A percentile compares a stretch with the other conserved stretches of the same genome.
phyloP scores from a whole-genome alignment of 106 monocot species.

The Dendrobium nobile region DNA sequence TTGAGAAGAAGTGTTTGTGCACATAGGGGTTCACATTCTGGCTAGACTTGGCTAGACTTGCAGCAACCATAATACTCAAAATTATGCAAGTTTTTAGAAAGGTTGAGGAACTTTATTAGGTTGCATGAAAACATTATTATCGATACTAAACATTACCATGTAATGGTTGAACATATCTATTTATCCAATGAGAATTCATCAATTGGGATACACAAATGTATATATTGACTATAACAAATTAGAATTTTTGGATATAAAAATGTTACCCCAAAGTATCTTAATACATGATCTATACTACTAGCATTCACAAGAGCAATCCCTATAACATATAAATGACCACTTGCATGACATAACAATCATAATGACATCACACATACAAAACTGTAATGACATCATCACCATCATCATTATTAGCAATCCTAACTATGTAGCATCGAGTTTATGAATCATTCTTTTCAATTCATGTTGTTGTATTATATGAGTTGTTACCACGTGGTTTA shows the following conservation, averaged over 20 bases:
- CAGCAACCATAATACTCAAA: no score
- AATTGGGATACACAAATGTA: background rate
- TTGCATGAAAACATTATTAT: no score
- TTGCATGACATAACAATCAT: background rate
- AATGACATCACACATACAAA: background rate
- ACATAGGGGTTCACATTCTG: no score
- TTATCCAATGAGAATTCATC: no score
- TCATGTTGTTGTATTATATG: background rate
- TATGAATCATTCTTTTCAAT: background rate
- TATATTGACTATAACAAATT: background rate
- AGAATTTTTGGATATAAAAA: background rate
- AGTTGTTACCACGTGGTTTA: background rate
- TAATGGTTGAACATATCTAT: no score
- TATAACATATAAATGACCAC: background rate
- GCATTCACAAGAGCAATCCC: no score
- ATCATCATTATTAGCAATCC: background rate
- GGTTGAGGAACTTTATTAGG: no score
- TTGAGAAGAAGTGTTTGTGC: no score
- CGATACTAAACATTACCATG: no score
- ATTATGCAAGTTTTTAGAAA: no score
- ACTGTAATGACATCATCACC: background rate
- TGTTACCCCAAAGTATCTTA: background rate
- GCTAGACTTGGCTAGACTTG: no score
- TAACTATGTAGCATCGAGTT: background rate
- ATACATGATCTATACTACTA: no score